Evolutionary conservation across 192 early-diverging fungal genomes (phyloP).

Genomic region (Backusella psychrophila): DNA sequence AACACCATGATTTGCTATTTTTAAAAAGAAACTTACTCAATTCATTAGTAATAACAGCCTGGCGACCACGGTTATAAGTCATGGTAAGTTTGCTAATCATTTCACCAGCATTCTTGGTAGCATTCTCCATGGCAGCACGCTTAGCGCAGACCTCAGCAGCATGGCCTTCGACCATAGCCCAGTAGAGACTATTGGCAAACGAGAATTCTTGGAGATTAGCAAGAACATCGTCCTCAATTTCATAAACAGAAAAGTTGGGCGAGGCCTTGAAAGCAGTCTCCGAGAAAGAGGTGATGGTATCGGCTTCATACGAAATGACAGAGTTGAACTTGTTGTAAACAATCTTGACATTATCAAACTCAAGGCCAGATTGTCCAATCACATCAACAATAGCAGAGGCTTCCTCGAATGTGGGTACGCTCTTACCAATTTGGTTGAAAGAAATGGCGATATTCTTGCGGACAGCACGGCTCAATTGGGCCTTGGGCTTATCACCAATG

Average conservation of each 20-base stretch:
- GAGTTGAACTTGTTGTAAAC: constrained; percentile 95
- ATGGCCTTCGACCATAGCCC: constrained; percentile 95
- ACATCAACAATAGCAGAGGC: constrained; percentile 78
- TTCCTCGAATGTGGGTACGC: constrained; percentile 86
- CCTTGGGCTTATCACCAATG: constrained; percentile 93
- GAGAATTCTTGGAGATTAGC: constrained; percentile 91
- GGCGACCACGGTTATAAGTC: constrained; percentile 96
- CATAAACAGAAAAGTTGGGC: constrained; percentile 85
- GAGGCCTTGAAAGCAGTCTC: constrained; percentile 70
- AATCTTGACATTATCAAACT: constrained; percentile 73
- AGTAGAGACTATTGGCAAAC: constrained; percentile 92
- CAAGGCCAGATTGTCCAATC: constrained; percentile 61
- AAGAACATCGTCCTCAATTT: constrained; percentile 85
- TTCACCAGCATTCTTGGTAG: constrained; percentile 98
- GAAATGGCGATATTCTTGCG: constrained; percentile 75
- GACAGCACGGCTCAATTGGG: constrained; percentile 79
- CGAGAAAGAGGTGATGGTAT: constrained; percentile 59
- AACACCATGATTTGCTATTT: not conserved
- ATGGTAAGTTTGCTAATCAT: constrained; percentile 96
- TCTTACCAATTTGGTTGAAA: constrained; percentile 94
- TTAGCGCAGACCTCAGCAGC: constrained; percentile 95
- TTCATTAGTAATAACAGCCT: constrained; percentile 98
- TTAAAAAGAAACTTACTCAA: constrained; percentile 49
- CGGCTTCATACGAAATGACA: constrained; percentile 92
- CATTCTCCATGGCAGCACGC: constrained; percentile 99